Conservation (phyloP, 2,329 filamentous ascomycete genomes). For the Daldinia sp. region DNA sequence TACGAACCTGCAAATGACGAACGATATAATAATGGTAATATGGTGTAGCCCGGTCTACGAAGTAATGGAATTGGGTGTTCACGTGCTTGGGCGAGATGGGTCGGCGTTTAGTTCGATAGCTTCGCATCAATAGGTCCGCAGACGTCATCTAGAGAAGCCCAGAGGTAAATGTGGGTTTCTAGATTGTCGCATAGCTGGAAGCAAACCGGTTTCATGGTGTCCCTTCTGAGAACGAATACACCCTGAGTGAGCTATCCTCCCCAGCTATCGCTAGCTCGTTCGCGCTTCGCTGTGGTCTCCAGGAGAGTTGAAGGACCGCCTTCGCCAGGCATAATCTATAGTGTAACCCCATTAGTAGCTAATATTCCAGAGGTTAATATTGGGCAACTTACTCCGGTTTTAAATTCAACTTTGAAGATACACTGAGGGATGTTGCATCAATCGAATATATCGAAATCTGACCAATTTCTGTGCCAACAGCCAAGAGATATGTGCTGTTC, state of each 20-base stretch:
- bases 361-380: neutral
- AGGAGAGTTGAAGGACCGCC: conserved; percentile 72
- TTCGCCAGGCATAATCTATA: conserved; percentile 66
- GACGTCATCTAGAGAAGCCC: conserved; percentile 2
- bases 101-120: conserved; percentile 32
- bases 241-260: conserved; percentile 67
- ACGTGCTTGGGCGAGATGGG: conserved; percentile 14
- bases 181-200: conserved; percentile 12
- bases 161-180: neutral
- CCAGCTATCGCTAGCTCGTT: conserved; percentile 62
- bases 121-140: conserved; percentile 13
- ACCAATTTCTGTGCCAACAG: conserved; percentile 66
- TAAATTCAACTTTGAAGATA: conserved; percentile 49
- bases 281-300: conserved; percentile 61
- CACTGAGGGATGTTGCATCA: conserved; percentile 49
- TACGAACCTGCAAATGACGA: conserved; percentile 12
- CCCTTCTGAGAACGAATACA: conserved; percentile 57
- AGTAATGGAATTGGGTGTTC: conserved; percentile 22
- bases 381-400: conserved; percentile 50
- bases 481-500: conserved; percentile 54
- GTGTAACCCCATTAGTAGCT: conserved; percentile 28
- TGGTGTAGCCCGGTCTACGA: conserved; percentile 19
- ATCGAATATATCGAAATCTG: conserved; percentile 55
- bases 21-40: conserved; percentile 40
- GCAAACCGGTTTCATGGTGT: conserved; percentile 16